phyloP scores from a whole-genome alignment of 176 grass and related monocot genomes.

The Triticum turgidum region DNA sequence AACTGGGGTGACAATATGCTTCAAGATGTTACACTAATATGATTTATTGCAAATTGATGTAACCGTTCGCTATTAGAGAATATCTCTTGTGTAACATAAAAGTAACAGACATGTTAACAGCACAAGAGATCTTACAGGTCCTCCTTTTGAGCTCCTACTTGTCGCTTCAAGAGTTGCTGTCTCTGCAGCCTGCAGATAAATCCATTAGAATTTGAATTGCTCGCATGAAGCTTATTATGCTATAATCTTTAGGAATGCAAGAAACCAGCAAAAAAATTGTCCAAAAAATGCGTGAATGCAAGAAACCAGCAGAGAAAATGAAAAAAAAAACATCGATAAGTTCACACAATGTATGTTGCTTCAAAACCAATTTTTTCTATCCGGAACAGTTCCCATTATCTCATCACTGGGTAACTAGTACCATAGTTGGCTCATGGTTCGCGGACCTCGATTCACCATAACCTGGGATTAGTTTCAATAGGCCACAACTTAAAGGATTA shows the following conservation, averaged over 20 bases:
- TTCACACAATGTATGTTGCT: not conserved
- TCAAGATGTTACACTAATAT: conserved; percentile 3
- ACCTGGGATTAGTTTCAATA: not conserved
- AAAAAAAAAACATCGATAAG: not conserved
- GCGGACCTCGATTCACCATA: not conserved
- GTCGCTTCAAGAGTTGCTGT: conserved; percentile 82
- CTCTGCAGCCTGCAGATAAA: conserved; percentile 71
- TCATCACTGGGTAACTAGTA: not conserved
- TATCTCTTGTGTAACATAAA: conserved; percentile 1
- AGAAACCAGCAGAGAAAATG: conserved; percentile 21
- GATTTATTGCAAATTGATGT: conserved; percentile 10
- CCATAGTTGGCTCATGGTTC: not conserved
- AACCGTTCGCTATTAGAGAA: not conserved
- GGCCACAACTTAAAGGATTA: not conserved
- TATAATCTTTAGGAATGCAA: not conserved
- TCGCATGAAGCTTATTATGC: not conserved
- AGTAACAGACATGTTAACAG: conserved; percentile 21
- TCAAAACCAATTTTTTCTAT: not conserved
- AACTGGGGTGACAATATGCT: not conserved
- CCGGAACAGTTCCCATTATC: not conserved
- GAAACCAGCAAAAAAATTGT: not conserved
- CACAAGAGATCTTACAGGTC: conserved; percentile 57
- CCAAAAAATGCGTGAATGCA: conserved; percentile 9
- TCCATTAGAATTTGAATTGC: conserved; percentile 27
- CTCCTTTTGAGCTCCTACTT: conserved; percentile 70